Base-by-base conservation (phyloP, 1,284 basidiomycete species). In the Tausonia pullulans region DNA sequence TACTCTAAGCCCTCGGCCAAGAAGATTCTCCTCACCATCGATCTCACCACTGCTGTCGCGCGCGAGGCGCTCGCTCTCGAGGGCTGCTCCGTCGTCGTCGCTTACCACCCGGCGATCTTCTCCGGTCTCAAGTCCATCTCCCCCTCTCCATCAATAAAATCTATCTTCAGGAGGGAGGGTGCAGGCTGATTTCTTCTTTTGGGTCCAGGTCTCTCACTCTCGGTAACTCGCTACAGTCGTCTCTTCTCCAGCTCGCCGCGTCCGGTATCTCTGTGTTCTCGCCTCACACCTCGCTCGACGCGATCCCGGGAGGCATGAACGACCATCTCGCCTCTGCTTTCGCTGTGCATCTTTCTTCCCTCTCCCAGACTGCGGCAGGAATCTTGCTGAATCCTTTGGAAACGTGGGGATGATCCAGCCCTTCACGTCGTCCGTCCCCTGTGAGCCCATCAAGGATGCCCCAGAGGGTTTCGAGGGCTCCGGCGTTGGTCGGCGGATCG, bases 21-120 rank as follows among this genome's bases (percentile, higher is more conserved):
- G 65, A 80, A 82, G 49, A 78, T 95, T 27, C 79, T 95, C 11
- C 79, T 94, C 62, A 92, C 90, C 9, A 89, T 92, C 71, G 90
- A 94, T 73, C 76, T 94, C 39, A 94, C 90, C 0, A 79, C 87
- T 1, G 80, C 83, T 11, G 90, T 95, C 39, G 80, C 85, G 62
- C 79, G 83, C 58, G 90, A 93, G 78, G 87, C 89, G 0, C 77
- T 91, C 13, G 73, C 79, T 2, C 79, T 82, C 2, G 79, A 82
- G 0, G 52, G 81, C 81, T 53, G 83, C 83, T 59, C 82, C 83
- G 63, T 75, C 16, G 85, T 95, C 62, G 80, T 98, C 41, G 80
- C 90, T 14, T 98, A 97, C 77, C 92, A 95, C 74, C 88, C 91
- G 4, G 83, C 90, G 49, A 90, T 98, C 71, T 97, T 97, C 80